These are phyloP conservation scores for Amylocystis lapponica DNA, from an alignment of 768 basidiomycete genomes.

Conservation along the genomic window DNA sequence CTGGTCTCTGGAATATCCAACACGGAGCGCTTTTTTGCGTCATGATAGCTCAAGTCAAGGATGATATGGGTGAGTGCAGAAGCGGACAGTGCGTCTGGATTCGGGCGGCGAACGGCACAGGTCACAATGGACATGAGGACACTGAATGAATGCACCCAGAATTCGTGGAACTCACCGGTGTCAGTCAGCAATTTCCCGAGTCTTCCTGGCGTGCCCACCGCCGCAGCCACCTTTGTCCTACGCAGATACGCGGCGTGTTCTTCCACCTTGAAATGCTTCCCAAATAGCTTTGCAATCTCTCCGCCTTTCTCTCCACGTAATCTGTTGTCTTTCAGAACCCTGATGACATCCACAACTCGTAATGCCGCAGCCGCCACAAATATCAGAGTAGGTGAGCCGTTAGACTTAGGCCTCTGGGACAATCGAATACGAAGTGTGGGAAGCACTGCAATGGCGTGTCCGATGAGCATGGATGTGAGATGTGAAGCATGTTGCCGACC, in stretches of 20 bases:
- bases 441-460: conserved; percentile 37
- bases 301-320: conserved; percentile 79
- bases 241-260: conserved; percentile 83
- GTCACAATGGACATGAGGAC: background rate
- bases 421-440: conserved; percentile 67
- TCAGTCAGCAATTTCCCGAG: conserved; percentile 80
- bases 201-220: conserved; percentile 89
- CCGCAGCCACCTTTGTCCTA: conserved; percentile 81
- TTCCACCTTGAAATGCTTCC: conserved; percentile 87
- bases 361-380: conserved; percentile 87
- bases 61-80: conserved; percentile 81
- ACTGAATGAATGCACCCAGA: background rate
- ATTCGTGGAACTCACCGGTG: conserved; percentile 39
- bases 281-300: conserved; percentile 92
- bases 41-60: conserved; percentile 67
- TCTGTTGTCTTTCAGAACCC: conserved; percentile 62
- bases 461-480: conserved; percentile 2
- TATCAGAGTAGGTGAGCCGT: conserved; percentile 83
- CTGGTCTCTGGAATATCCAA: conserved; percentile 82
- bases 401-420: conserved; percentile 66
- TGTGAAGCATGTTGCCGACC: conserved; percentile 37
- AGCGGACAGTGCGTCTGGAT: conserved; percentile 61
- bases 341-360: conserved; percentile 83
- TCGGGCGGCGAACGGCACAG: background rate
- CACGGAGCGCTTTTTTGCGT: conserved; percentile 69